These are phyloP conservation scores for Trametes cubensis DNA, from an alignment of 768 basidiomycete genomes.

Conservation along the genomic window DNA sequence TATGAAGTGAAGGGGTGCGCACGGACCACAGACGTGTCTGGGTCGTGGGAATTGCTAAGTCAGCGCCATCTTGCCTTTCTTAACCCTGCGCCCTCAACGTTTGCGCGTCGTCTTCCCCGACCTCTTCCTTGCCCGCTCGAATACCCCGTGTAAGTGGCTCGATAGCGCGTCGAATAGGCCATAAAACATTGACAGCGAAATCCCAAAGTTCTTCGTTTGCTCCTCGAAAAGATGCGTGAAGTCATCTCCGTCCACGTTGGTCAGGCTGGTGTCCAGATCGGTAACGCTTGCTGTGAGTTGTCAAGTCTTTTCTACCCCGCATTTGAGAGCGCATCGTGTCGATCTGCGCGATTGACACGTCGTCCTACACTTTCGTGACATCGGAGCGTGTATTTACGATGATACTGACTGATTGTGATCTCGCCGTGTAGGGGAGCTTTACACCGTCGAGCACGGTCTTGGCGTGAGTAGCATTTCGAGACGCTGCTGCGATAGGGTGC, in stretches of 20 bases:
- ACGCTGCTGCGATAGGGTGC: slow-evolving; percentile 13
- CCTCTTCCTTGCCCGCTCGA: slow-evolving; percentile 33
- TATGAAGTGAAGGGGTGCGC: slow-evolving; percentile 15
- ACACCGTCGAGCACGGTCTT: slow-evolving; percentile 97
- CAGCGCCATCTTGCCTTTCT: slow-evolving; percentile 39
- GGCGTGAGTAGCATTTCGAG: slow-evolving; percentile 62
- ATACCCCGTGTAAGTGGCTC: slow-evolving; percentile 31
- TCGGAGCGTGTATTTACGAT: background rate
- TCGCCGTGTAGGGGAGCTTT: slow-evolving; percentile 82
- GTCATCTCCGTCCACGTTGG: slow-evolving; percentile 99
- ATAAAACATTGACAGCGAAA: background rate
- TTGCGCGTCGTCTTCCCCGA: slow-evolving; percentile 34
- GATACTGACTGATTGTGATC: slow-evolving; percentile 22
- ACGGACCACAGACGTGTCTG: slow-evolving; percentile 22
- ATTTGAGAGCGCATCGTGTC: background rate
- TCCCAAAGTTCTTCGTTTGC: slow-evolving; percentile 22
- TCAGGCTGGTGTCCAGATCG: slow-evolving; percentile 97
- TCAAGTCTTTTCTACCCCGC: slow-evolving; percentile 4
- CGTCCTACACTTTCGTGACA: background rate
- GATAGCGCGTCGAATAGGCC: slow-evolving; percentile 1
- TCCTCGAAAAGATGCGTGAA: slow-evolving; percentile 72
- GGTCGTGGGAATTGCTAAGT: slow-evolving; percentile 30
- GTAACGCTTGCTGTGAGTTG: slow-evolving; percentile 96
- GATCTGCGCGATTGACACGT: slow-evolving; percentile 24
- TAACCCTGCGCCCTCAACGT: slow-evolving; percentile 43